Base-by-base conservation (phyloP, 495 filamentous ascomycete species). In the Penicillium manginii region DNA sequence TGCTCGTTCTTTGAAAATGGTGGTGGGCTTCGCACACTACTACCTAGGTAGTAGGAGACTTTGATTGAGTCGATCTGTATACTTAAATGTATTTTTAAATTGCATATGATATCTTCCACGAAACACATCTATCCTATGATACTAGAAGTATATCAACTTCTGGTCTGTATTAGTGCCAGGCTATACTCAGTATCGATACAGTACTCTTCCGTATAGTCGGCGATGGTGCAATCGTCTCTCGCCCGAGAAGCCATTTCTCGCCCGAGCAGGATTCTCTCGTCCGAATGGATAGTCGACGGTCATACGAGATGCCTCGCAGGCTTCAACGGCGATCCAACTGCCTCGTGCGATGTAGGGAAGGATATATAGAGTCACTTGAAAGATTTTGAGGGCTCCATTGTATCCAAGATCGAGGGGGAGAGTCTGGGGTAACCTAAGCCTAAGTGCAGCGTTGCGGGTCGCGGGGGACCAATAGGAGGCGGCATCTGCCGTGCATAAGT, bases 211-310 rank as follows among this genome's bases (percentile, higher is more conserved):
- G 15, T 45, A 47, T 26, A 47, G 21, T 47, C 19, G 45, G 5
- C 42, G 31, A 63, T 60, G 50, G 46, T 40, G 54, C 54, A 22
- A 64, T 57, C 52, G 9, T 54, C 35, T 64, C 54, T 64, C 61
- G 61, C 54, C 61, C 61, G 61, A 60, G 61, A 31, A n/a, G 14
- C 35, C 14, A 17, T 57, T 60, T 63, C 61, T 63, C 61, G 61
- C 61, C 61, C 61, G 61, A 63, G 29, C 35, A 22, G 4, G 31
- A 10, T 18, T 29, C 53, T 64, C 57, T 64, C 61, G 53, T 58
- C 61, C 61, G 61, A 64, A 47, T 52, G 4, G 12, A 47, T 17
- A 15, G 6, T 17, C 4, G 17, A 43, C 6, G 40, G 17, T 17
- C 40, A 4, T 9, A 43, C n/a, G 11, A 39, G 15, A n/a, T 39